phyloP scores from a whole-genome alignment of 108 stramenopile species.

The Hondaea fermentalgiana region DNA sequence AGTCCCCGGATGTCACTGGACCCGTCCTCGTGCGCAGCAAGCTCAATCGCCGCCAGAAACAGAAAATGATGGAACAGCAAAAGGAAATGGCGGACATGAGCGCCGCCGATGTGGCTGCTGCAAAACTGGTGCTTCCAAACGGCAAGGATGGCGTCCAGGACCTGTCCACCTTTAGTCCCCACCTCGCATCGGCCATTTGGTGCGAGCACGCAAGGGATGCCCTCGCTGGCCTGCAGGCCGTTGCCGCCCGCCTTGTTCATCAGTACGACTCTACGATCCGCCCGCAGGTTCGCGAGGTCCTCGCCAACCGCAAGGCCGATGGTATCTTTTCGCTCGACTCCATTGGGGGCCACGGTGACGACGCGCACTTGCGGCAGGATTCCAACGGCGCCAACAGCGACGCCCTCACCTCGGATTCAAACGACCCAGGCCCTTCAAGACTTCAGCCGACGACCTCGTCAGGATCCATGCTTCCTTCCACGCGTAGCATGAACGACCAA shows the following conservation, averaged over 20 bases:
- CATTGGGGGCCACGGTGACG: not conserved
- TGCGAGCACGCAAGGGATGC: not conserved
- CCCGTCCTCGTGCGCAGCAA: constrained; percentile 70
- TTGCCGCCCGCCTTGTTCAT: not conserved
- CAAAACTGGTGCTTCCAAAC: not conserved
- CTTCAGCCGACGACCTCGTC: not conserved
- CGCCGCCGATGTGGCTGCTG: not conserved
- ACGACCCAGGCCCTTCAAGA: not conserved
- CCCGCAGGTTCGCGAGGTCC: not conserved
- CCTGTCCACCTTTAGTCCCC: not conserved
- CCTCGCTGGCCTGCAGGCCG: not conserved
- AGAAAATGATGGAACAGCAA: not conserved
- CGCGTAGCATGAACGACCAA: not conserved
- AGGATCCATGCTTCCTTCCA: not conserved
- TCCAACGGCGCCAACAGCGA: not conserved
- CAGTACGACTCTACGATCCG: not conserved
- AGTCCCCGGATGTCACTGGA: constrained; percentile 58
- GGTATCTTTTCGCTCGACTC: not conserved
- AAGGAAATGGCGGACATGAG: constrained; percentile 3
- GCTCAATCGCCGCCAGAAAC: constrained; percentile 43
- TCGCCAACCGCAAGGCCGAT: not conserved
- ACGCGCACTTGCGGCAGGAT: not conserved
- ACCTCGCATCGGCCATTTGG: not conserved
- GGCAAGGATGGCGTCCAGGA: not conserved
- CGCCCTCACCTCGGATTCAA: not conserved